Evolutionary conservation across 2,329 filamentous ascomycete genomes (phyloP).

Genomic region (Claviceps fusiformis): DNA sequence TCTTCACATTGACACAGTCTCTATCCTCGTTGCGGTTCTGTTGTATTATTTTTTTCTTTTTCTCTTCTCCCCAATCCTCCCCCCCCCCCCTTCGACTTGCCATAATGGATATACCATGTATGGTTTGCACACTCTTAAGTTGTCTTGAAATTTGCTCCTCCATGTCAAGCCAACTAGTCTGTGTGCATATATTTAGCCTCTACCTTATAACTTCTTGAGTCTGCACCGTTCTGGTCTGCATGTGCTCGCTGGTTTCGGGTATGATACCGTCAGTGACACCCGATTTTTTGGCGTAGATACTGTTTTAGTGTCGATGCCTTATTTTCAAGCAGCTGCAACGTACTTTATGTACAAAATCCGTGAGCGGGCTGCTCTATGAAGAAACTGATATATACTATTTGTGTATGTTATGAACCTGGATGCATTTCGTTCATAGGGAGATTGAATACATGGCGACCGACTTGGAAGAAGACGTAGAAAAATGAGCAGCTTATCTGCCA

Average conservation of each 20-base stretch:
- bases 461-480: too few relatives aligned
- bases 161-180: constrained; percentile 92
- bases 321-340: constrained; percentile 21
- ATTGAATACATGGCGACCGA: too few relatives aligned
- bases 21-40: not conserved
- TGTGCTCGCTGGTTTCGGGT: constrained; percentile 14
- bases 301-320: constrained; percentile 16
- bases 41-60: not conserved
- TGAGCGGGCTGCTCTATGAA: constrained; percentile 15
- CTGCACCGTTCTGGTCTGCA: constrained; percentile 37
- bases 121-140: constrained; percentile 85
- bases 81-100: not conserved
- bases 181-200: constrained; percentile 68
- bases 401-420: too few relatives aligned
- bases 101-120: constrained; percentile 2
- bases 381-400: constrained; percentile 17
- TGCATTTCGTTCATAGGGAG: too few relatives aligned
- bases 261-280: constrained; percentile 18
- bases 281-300: constrained; percentile 11
- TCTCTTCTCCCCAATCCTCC: not conserved
- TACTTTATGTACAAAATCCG: constrained; percentile 17
- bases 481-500: too few relatives aligned
- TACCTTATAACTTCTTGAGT: constrained; percentile 25
- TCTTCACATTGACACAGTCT: not conserved
- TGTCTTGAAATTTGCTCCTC: constrained; percentile 61